Evolutionary conservation across 2,329 filamentous ascomycete genomes (phyloP), one percentile per base, ranked within the genome.

Genomic region (Apiospora aurea): DNA sequence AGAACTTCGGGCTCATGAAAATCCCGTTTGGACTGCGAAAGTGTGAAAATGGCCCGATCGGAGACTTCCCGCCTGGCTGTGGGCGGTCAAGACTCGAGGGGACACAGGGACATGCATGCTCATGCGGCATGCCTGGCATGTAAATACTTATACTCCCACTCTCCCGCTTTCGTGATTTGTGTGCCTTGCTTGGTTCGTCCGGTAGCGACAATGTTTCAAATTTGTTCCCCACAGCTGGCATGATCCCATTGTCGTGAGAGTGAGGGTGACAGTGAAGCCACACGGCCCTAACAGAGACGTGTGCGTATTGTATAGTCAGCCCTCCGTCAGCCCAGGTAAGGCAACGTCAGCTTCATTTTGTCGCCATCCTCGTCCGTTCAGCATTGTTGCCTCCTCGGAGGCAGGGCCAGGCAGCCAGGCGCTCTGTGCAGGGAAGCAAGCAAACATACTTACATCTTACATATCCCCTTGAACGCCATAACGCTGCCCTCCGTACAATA

Each of bases 301-400:
- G 26, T 29, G 3, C 26, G 26, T 21, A 11, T 64, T 3, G 26
- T 21, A 11, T 64, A 41, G 34, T n/a, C 57, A 64, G 57, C 41
- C 18, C 57, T 64, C 57, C 24, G 57, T 14, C 57, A 34, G 41
- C 41, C 18, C 57, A 34, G 34, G 34, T 13, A n/a, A 38, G 21
- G 57, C 57, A 41, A 64, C 57, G 57, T 64, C 57, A 64, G 57
- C 57, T 41, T 64, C 57, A 64, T 41, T 64, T 24, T 21, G n/a
- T 38, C 57, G 18, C 57, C 34, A 41, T 64, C 16, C 34, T 14
- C 21, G 57, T 64, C 46, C 46, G 41, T 43, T 49, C 2, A 13
- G 53, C 38, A 13, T 61, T 6, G 16, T 64, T 41, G 34, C 8
- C 10, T 64, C 8, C 10, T 64, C 41, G 34, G 29, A 64, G 24